Conservation (phyloP, 306 rosid genomes). For the Rosa chinensis region DNA sequence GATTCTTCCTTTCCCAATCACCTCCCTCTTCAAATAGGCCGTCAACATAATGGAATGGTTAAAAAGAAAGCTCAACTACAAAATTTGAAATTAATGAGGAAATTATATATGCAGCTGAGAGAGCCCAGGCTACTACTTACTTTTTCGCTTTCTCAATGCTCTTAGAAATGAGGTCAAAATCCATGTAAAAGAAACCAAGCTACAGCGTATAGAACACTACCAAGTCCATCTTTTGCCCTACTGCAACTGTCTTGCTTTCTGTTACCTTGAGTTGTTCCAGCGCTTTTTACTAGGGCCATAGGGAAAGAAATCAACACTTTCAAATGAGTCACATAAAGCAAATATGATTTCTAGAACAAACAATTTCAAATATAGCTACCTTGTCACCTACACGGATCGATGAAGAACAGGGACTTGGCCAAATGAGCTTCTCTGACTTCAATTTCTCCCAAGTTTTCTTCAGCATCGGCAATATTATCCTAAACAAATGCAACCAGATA, state of each 20-base stretch:
- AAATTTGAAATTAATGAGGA: slow-evolving; percentile 8
- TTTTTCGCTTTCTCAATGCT: slow-evolving; percentile 92
- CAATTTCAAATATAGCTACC: slow-evolving; percentile 43
- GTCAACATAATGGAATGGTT: slow-evolving; percentile 34
- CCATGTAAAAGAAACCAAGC: slow-evolving; percentile 93
- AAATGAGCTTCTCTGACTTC: slow-evolving; percentile 98
- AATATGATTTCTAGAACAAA: not conserved
- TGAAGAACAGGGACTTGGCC: slow-evolving; percentile 85
- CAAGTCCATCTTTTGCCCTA: slow-evolving; percentile 95
- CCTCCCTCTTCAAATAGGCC: slow-evolving; percentile 99
- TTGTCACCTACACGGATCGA: slow-evolving; percentile 71
- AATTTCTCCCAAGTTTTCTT: slow-evolving; percentile 95
- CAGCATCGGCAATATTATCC: slow-evolving; percentile 83
- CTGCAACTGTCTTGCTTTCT: slow-evolving; percentile 91
- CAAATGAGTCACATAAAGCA: not conserved
- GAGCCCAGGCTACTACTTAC: slow-evolving; percentile 37
- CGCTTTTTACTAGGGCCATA: slow-evolving; percentile 68
- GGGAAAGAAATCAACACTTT: slow-evolving; percentile 12
- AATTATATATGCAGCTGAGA: not conserved
- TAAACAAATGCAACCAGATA: slow-evolving; percentile 34
- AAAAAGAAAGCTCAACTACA: slow-evolving; percentile 16
- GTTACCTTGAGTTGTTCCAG: slow-evolving; percentile 89
- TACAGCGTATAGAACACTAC: slow-evolving; percentile 73
- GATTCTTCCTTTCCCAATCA: slow-evolving; percentile 98
- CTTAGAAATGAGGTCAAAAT: slow-evolving; percentile 90